Conservation (phyloP, 2,329 filamentous ascomycete species). For the Alternaria sp. region DNA sequence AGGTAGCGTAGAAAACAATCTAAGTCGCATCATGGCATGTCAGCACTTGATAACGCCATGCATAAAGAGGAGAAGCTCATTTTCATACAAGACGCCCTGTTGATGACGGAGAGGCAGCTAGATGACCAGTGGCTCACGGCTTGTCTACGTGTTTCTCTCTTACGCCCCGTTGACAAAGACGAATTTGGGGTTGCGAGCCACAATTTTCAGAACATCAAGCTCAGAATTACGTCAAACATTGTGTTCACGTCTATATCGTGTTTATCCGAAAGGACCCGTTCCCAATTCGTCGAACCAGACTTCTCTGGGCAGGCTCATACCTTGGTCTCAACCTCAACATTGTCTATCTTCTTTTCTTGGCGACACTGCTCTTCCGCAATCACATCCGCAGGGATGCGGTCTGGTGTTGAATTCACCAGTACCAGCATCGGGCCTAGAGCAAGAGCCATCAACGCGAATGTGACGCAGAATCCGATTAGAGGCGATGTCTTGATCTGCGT, state of each 20-base stretch:
- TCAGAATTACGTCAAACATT: background rate
- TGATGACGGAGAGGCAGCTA: background rate
- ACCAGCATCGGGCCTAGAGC: conserved; percentile 44
- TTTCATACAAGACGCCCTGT: background rate
- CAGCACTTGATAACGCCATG: background rate
- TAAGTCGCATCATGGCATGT: background rate
- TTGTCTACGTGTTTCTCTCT: background rate
- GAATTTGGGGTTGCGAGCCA: background rate
- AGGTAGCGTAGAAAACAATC: background rate
- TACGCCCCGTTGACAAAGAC: background rate
- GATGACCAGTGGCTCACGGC: background rate
- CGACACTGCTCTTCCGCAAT: conserved; percentile 36
- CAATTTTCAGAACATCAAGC: background rate
- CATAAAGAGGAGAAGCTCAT: background rate
- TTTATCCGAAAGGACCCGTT: background rate
- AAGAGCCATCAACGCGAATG: conserved; percentile 43
- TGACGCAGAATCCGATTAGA: conserved; percentile 43
- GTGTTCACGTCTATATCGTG: background rate
- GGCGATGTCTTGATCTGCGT: conserved; percentile 40
- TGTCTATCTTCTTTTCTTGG: conserved; percentile 25
- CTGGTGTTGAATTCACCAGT: conserved; percentile 42
- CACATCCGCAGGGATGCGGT: conserved; percentile 44
- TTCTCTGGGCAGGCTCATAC: conserved; percentile 1
- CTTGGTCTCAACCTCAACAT: conserved; percentile 23
- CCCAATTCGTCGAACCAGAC: background rate